A percentile compares a stretch with the other conserved stretches of the same genome.
phyloP scores from a whole-genome alignment of 371 early-diverging fungal species.

The Apophysomyces ossiformis region DNA sequence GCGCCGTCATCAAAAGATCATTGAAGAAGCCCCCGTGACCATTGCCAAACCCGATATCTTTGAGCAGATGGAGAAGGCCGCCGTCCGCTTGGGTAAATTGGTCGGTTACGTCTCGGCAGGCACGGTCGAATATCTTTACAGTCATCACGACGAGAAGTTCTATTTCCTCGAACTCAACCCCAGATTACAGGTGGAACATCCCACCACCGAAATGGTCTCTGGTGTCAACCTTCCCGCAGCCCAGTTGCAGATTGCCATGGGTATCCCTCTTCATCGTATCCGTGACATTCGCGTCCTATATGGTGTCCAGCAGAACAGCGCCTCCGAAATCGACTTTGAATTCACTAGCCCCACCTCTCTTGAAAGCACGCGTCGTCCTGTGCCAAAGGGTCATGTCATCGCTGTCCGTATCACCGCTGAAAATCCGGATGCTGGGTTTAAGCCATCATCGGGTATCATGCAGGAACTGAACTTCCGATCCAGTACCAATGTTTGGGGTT shows the following conservation, averaged over 20 bases:
- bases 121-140: slow-evolving; percentile 98
- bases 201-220: slow-evolving; percentile 98
- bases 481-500: slow-evolving; percentile 97
- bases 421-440: slow-evolving; percentile 98
- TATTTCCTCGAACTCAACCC: slow-evolving; percentile 99
- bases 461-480: slow-evolving; percentile 95
- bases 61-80: slow-evolving; percentile 95
- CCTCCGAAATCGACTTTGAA: slow-evolving; percentile 94
- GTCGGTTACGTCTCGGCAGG: slow-evolving; percentile 97
- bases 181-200: slow-evolving; percentile 99
- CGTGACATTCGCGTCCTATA: slow-evolving; percentile 95
- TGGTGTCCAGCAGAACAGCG: slow-evolving; percentile 81
- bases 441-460: slow-evolving; percentile 95
- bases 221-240: slow-evolving; percentile 98
- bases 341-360: slow-evolving; percentile 76
- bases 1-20: slow-evolving; percentile 97
- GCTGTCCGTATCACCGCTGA: slow-evolving; percentile 99
- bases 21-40: slow-evolving; percentile 96
- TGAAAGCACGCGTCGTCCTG: slow-evolving; percentile 88
- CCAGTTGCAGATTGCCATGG: slow-evolving; percentile 98
- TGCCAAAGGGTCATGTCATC: slow-evolving; percentile 97
- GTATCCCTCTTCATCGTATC: slow-evolving; percentile 93
- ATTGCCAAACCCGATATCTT: slow-evolving; percentile 86
- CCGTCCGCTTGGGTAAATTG: slow-evolving; percentile 90
- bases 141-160: slow-evolving; percentile 82